Conservation (phyloP, 441 rosid species). For the Pelargonium fulgidum region DNA sequence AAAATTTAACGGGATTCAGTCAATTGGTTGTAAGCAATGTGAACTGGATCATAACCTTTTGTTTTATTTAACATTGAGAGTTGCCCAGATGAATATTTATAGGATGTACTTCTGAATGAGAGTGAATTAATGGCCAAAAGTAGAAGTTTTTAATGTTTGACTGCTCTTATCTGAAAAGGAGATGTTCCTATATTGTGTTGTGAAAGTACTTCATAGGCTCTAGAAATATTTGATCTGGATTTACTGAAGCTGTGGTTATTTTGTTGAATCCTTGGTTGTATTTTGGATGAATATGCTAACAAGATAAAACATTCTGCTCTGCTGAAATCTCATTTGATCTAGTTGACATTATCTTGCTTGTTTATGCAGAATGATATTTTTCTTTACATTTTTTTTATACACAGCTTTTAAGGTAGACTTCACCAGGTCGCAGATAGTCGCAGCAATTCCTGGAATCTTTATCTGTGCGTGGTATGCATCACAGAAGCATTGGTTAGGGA, state of each 20-base stretch:
- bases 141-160: not conserved
- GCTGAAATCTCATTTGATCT: slow-evolving; percentile 19
- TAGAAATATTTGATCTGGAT: not conserved
- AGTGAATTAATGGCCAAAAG: not conserved
- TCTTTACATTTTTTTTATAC: slow-evolving; percentile 32
- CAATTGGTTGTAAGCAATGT: not conserved
- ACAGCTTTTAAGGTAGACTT: slow-evolving; percentile 95
- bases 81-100: not conserved
- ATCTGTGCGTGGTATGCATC: slow-evolving; percentile 96
- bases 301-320: not conserved
- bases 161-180: not conserved
- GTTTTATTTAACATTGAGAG: not conserved
- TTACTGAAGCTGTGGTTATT: not conserved
- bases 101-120: not conserved
- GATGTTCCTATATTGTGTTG: not conserved
- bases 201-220: not conserved
- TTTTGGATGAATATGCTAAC: not conserved
- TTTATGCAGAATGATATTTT: slow-evolving; percentile 39
- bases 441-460: slow-evolving; percentile 88
- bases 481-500: slow-evolving; percentile 94
- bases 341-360: slow-evolving; percentile 19
- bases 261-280: not conserved
- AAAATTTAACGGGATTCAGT: not conserved
- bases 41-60: not conserved
- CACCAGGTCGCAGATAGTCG: slow-evolving; percentile 82